Evolutionary conservation across 2,329 filamentous ascomycete species (phyloP), one percentile per base, ranked within the genome.

Genomic region (Fusarium sp.): DNA sequence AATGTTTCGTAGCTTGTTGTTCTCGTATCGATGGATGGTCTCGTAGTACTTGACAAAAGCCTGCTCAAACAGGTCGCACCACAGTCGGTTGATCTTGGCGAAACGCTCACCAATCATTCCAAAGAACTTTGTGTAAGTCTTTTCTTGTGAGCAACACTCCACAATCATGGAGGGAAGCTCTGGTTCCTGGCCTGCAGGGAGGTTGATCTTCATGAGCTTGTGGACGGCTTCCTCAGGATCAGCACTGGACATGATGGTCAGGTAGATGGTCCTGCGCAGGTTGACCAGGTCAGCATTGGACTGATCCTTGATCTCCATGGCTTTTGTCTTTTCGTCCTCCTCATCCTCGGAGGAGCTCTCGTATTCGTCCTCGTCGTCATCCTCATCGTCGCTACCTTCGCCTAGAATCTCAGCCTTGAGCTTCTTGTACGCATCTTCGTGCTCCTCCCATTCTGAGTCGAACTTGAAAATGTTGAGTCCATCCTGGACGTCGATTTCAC

Each of bases 101-200:
- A 99, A 97, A 24, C 95, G 89, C 81, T 99, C 96, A 32, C 92
- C 96, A 56, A 98, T 94, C 68, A 97, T 83, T 14, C 96, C 96
- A 75, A 96, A 97, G 81, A 98, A 99, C 78, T 98, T 98, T 65
- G 94, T 94, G 79, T 97, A 99, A 2, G 96, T 97, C 73, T 94
- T 93, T 79, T 98, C 94, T 80, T 99, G 96, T 28, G 93, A 95
- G 78, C 94, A 97, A 77, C 94, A 97, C 79, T 99, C 96, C 69
- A 99, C 91, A 56, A 99, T 90, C 96, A 99, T 99, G 22, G 93
- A 96, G 1, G 94, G 94, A 44, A 99, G 84, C 78, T 99, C 96
- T 7, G 90, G 86, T 78, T 99, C 96, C 75, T 95, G 88, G 6
- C 96, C 96, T 14, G 88, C 83, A 2, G 96, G 96, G 11, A 99